Base-by-base conservation (phyloP, 2,329 filamentous ascomycete species). In the Fusarium sp. region DNA sequence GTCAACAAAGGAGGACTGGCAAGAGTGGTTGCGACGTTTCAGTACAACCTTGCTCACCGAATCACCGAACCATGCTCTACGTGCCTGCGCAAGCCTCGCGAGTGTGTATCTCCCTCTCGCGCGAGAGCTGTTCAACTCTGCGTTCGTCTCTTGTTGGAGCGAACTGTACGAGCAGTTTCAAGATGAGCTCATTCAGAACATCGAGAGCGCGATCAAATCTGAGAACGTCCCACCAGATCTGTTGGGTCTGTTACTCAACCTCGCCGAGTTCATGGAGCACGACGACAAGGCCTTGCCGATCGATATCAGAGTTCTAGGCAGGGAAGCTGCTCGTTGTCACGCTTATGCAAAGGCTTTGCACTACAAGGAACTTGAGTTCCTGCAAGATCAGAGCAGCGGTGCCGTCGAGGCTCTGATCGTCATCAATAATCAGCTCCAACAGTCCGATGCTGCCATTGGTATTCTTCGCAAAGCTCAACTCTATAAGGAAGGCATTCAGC, bases 241-340 rank as follows among this genome's bases (percentile, higher is more conserved):
- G 70, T 84, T 99, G 10, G 95, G 97, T 64, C 91, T 97, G 50
- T 84, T 99, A 30, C 88, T 99, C 49, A 99, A 99, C 75, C 86
- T 99, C 51, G 96, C 96, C 23, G 96, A 99, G 77, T 99, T 99
- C 79, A 99, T 99, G 96, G 96, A 99, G 77, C 96, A 99, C 76
- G 97, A 99, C 74, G 96, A 99, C 78, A 99, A 99, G 79, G 95
- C 97, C 15, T 83, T 99, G 53, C 96, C 96, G 3, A 99, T 99
- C 67, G 97, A 99, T 76, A 97, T 99, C 69, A 87, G 96, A 49
- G 94, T 96, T 11, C 86, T 99, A 12, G 97, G 97, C 33, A 92
- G 95, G 76, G 97, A 98, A 78, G 96, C 96, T 49, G 95, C 92
- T 20, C 95, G 97, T 74, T 99, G 97, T 72, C 96, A 99, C 79